Evolutionary conservation across 768 basidiomycete genomes (phyloP).

Genomic region (Clitopilus passeckerianus): DNA sequence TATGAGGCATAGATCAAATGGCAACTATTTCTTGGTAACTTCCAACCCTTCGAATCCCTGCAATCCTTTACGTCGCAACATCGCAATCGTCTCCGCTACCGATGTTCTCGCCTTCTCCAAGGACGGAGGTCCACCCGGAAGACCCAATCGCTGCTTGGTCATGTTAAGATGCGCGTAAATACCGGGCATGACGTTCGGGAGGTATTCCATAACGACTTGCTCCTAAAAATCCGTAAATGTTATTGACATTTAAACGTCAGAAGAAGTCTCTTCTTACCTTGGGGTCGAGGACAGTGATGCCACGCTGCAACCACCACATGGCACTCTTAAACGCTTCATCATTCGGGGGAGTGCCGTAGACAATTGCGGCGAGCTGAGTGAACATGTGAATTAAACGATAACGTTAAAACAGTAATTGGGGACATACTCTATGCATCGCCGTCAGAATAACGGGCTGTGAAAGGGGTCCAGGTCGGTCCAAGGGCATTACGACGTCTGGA

Average conservation of each 20-base stretch:
- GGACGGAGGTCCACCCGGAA: constrained; percentile 66
- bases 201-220: constrained; percentile 77
- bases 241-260: constrained; percentile 2
- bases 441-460: constrained; percentile 85
- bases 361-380: constrained; percentile 63
- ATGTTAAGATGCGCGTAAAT: constrained; percentile 73
- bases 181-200: constrained; percentile 74
- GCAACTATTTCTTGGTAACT: constrained; percentile 8
- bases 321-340: constrained; percentile 81
- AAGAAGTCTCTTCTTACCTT: constrained; percentile 39
- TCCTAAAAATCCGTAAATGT: constrained; percentile 38
- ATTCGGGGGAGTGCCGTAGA: constrained; percentile 70
- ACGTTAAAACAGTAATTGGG: neutral
- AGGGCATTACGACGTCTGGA: constrained; percentile 76
- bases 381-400: constrained; percentile 1
- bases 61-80: constrained; percentile 46
- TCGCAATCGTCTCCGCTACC: constrained; percentile 74
- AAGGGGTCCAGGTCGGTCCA: constrained; percentile 62
- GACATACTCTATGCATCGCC: constrained; percentile 65
- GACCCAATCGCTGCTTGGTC: constrained; percentile 74
- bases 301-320: constrained; percentile 84
- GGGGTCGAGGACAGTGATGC: constrained; percentile 65
- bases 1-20: neutral
- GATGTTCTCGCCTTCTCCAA: constrained; percentile 60
- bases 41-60: constrained; percentile 16